Percentiles rank a stretch among this genome's conserved stretches.
Conservation (phyloP, 257 asterid species). For the Solanum okadae region DNA sequence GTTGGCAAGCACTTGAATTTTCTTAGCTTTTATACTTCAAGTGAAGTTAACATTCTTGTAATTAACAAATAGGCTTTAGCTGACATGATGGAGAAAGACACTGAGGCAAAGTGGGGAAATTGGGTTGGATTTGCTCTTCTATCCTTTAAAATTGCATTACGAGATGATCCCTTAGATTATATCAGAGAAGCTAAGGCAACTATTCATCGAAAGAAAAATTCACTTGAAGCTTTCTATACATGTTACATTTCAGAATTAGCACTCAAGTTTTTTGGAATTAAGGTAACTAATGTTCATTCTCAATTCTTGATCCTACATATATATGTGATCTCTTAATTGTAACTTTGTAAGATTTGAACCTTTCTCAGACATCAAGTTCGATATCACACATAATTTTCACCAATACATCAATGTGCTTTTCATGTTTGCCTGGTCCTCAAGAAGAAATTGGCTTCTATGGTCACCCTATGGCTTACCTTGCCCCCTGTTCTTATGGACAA, state of each 20-base stretch:
- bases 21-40: not conserved
- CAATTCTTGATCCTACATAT: too few species aligned
- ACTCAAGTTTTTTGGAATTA: slow-evolving; percentile 15
- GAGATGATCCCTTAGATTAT: slow-evolving; percentile 27
- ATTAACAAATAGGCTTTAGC: slow-evolving; percentile 4
- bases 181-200: slow-evolving; percentile 21
- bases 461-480: too few species aligned
- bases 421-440: slow-evolving; percentile 26
- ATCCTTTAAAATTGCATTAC: slow-evolving; percentile 16
- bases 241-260: slow-evolving; percentile 9
- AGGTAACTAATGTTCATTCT: slow-evolving; percentile 7
- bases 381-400: too few species aligned
- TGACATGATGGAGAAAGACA: slow-evolving; percentile 23
- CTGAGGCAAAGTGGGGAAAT: slow-evolving; percentile 18
- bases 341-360: too few species aligned
- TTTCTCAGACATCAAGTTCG: too few species aligned
- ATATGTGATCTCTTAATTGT: too few species aligned
- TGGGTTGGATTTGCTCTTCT: slow-evolving; percentile 17
- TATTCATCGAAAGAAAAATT: slow-evolving; percentile 18
- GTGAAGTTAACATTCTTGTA: not conserved
- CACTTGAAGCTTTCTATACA: slow-evolving; percentile 19
- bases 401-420: too few species aligned
- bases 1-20: not conserved
- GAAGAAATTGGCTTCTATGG: slow-evolving; percentile 25
- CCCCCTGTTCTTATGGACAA: too few species aligned